phyloP scores from a whole-genome alignment of 2,329 filamentous ascomycete genomes.

The Aureobasidium sp. region DNA sequence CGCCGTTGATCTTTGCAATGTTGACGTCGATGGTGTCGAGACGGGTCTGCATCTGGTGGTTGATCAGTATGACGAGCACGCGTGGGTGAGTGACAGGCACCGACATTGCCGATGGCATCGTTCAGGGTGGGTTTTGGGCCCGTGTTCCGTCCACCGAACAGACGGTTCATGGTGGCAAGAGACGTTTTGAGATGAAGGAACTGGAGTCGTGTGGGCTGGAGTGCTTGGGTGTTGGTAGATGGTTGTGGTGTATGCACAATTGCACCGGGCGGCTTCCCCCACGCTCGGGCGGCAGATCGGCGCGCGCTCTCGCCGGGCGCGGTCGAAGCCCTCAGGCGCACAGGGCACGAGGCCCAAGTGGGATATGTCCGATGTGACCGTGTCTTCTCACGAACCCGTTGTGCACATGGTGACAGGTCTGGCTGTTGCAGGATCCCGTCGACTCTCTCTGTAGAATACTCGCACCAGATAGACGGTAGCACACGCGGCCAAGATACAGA shows the following conservation, averaged over 20 bases:
- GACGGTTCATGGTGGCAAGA: slow-evolving; percentile 67
- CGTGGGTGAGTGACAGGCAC: slow-evolving; percentile 15
- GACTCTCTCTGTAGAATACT: not conserved
- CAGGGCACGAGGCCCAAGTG: slow-evolving; percentile 1
- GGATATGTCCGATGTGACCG: not conserved
- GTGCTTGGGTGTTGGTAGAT: not conserved
- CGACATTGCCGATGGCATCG: slow-evolving; percentile 71
- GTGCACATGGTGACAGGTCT: not conserved
- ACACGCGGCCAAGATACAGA: not conserved
- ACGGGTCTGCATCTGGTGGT: slow-evolving; percentile 61
- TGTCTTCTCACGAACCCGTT: not conserved
- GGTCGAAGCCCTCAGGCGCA: not conserved
- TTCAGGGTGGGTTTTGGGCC: slow-evolving; percentile 83
- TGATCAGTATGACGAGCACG: slow-evolving; percentile 14
- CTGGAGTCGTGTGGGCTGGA: not conserved
- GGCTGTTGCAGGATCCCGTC: not conserved
- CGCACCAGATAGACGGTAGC: not conserved
- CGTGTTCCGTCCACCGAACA: slow-evolving; percentile 83
- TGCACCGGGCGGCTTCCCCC: not conserved
- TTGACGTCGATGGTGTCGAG: slow-evolving; percentile 89
- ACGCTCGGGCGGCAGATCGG: not conserved
- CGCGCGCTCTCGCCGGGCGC: not conserved
- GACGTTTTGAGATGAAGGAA: not conserved
- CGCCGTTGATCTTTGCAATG: slow-evolving; percentile 81
- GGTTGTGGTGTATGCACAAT: not conserved